Base-by-base conservation (phyloP, 495 filamentous ascomycete species). In the Evansstolkia leycettana region DNA sequence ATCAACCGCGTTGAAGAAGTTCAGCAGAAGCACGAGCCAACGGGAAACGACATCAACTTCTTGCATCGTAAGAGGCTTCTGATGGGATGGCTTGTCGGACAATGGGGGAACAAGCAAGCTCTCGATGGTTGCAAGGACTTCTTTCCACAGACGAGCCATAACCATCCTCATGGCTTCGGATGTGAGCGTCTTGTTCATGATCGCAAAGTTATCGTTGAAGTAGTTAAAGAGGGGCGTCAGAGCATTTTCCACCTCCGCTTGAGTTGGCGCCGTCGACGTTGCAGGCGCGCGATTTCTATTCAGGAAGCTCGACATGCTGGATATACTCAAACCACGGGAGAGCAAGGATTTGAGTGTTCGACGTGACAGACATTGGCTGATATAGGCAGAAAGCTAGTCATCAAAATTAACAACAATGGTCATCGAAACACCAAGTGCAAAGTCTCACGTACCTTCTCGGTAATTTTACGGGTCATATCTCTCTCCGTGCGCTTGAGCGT, bases 101-200 rank as follows among this genome's bases (percentile, higher is more conserved):
- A 99, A 65, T 7, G 92, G 90, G 28, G 92, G 92, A 2, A 99
- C 89, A 29, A 99, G 69, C 3, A 99, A 67, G 10, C 72, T 71
- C 58, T 99, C 92, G 39, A 96, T 80, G 1, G 88, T 92, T 20
- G 82, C 75, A 3, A 99, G 69, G 7, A 94, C 87, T 57, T 95
- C 92, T 55, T 99, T 99, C 92, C 92, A 99, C 10, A 99, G 58
- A 26, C 92, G 76, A 16, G 85, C 90, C 92, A 99, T 99, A 38
- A 99, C 88, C 57, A 87, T 83, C 38, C 82, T 72, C 90, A 99
- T 94, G 30, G 92, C 88, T 34, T 84, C 75, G 23, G 81, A 78
- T 2, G 92, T 96, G 18, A 99, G 68, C 1, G 88, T 94, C 55
- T 86, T 76, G 59, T 95, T 94, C 84, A 99, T 90, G 50, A 94